Evolutionary conservation across 2,329 filamentous ascomycete species (phyloP).

Genomic region (Thielaviopsis musarum): DNA sequence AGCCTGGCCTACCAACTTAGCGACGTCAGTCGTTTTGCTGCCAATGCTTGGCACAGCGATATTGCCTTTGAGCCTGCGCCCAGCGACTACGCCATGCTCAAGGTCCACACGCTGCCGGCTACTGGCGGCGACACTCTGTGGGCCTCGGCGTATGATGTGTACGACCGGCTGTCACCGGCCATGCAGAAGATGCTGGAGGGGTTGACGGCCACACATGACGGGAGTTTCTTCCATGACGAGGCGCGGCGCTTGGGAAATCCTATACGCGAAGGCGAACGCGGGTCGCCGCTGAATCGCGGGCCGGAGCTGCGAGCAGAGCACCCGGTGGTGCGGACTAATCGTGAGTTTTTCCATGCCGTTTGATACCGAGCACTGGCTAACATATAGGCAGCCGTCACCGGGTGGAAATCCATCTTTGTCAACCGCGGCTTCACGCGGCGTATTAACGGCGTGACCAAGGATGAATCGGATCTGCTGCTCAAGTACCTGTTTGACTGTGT

Average conservation of each 20-base stretch:
- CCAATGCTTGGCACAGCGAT: conserved; percentile 28
- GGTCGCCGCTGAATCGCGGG: conserved; percentile 41
- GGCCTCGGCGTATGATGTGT: conserved; percentile 45
- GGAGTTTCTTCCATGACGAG: conserved; percentile 33
- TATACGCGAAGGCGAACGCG: conserved; percentile 27
- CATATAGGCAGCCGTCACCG: conserved; percentile 26
- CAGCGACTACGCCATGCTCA: conserved; percentile 43
- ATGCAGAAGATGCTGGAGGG: conserved; percentile 35
- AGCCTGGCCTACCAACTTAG: conserved; percentile 33
- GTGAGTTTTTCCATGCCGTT: neutral
- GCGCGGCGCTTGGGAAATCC: conserved; percentile 30
- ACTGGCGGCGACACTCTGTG: conserved; percentile 45
- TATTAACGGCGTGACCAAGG: conserved; percentile 36
- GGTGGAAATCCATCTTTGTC: conserved; percentile 38
- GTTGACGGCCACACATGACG: conserved; percentile 32
- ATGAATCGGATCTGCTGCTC: conserved; percentile 36
- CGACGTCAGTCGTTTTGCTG: conserved; percentile 30
- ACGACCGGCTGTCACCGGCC: conserved; percentile 34
- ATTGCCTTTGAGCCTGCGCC: conserved; percentile 44
- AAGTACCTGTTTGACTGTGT: conserved; percentile 30
- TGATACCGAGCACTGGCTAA: neutral
- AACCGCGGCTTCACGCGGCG: conserved; percentile 34
- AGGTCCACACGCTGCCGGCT: conserved; percentile 36
- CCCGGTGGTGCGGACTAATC: conserved; percentile 42
- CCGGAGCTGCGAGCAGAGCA: conserved; percentile 31